phyloP scores from a whole-genome alignment of 1,139 yeast genomes.

The Zygosaccharomyces pseudobailii region DNA sequence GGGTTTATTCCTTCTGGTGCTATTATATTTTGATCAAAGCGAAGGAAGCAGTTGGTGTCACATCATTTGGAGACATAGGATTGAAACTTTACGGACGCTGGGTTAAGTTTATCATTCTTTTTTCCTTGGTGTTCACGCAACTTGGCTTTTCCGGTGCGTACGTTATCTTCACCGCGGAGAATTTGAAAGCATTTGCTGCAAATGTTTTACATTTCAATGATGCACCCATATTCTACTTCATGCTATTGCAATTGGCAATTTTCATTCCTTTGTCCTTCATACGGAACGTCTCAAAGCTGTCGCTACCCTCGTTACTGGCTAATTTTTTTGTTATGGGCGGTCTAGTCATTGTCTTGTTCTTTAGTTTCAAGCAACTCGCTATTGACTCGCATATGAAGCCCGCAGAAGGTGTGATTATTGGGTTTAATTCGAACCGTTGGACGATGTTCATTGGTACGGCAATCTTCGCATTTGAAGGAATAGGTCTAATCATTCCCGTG shows the following conservation, averaged over 20 bases:
- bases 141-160: conserved; percentile 77
- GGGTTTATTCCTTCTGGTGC: conserved; percentile 64
- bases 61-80: conserved; percentile 76
- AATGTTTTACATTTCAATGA: conserved; percentile 41
- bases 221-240: conserved; percentile 39
- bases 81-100: conserved; percentile 54
- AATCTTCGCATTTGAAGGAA: conserved; percentile 77
- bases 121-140: conserved; percentile 63
- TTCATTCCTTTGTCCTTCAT: conserved; percentile 67
- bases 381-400: conserved; percentile 26
- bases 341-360: conserved; percentile 56
- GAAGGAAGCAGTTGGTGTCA: conserved; percentile 52
- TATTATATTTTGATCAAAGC: conserved; percentile 57
- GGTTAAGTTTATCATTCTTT: conserved; percentile 53
- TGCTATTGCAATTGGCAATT: conserved; percentile 51
- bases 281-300: conserved; percentile 65
- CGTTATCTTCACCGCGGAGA: conserved; percentile 67
- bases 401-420: conserved; percentile 34
- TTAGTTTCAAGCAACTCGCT: conserved; percentile 39
- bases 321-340: conserved; percentile 64
- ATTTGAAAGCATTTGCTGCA: conserved; percentile 52
- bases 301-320: conserved; percentile 62
- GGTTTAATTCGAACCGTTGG: conserved; percentile 60
- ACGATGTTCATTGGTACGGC: conserved; percentile 76
- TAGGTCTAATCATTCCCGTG: conserved; percentile 71